These are phyloP conservation scores for Jaapia argillacea DNA, from an alignment of 768 basidiomycete genomes.

Conservation along the genomic window DNA sequence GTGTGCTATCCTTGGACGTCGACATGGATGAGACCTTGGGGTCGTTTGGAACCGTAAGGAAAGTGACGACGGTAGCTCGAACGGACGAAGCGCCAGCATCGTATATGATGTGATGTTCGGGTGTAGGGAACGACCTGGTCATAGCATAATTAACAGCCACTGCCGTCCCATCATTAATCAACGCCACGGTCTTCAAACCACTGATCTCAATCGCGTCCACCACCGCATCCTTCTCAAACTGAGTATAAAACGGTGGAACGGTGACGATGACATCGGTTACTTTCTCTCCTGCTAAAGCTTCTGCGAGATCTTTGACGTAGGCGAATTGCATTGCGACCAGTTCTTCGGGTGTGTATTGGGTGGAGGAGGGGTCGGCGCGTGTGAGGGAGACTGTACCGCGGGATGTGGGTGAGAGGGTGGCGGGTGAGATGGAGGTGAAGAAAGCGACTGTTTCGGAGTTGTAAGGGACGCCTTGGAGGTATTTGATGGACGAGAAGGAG, in stretches of 20 bases:
- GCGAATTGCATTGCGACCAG: slow-evolving; percentile 90
- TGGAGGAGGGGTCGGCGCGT: slow-evolving; percentile 50
- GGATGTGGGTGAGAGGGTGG: slow-evolving; percentile 39
- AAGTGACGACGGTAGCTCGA: slow-evolving; percentile 67
- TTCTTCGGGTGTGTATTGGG: slow-evolving; percentile 79
- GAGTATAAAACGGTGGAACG: slow-evolving; percentile 84
- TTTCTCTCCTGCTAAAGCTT: slow-evolving; percentile 61
- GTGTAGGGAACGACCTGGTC: slow-evolving; percentile 76
- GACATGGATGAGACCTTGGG: slow-evolving; percentile 41
- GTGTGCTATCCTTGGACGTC: slow-evolving; percentile 41
- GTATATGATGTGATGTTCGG: slow-evolving; percentile 85
- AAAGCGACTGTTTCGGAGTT: slow-evolving; percentile 49
- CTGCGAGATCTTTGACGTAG: slow-evolving; percentile 85
- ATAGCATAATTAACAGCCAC: slow-evolving; percentile 98
- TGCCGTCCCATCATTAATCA: slow-evolving; percentile 89
- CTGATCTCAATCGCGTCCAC: slow-evolving; percentile 89
- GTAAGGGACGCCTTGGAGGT: slow-evolving; percentile 64
- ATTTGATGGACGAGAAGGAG: slow-evolving; percentile 79
- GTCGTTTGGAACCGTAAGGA: slow-evolving; percentile 39
- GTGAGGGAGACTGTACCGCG: slow-evolving; percentile 53
- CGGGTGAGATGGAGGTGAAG: slow-evolving; percentile 45
- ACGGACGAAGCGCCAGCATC: slow-evolving; percentile 87
- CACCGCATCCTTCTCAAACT: slow-evolving; percentile 86
- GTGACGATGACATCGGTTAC: slow-evolving; percentile 82
- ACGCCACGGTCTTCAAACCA: slow-evolving; percentile 71